phyloP scores from a whole-genome alignment of 2,329 filamentous ascomycete genomes.

The Teratosphaeria gauchensis region DNA sequence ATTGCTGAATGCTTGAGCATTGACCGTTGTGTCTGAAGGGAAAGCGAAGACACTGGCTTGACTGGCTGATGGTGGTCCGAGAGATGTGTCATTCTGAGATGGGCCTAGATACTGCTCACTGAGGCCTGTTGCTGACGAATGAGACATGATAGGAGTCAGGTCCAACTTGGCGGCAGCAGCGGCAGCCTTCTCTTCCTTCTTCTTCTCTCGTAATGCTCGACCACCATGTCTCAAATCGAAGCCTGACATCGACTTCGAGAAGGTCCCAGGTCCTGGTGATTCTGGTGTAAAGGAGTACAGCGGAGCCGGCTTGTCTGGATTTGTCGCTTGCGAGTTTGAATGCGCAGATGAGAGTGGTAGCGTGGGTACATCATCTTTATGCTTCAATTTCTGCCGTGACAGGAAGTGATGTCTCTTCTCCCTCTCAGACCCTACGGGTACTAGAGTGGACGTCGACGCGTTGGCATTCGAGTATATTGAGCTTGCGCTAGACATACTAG shows the following conservation, averaged over 20 bases:
- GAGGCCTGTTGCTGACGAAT: constrained; percentile 17
- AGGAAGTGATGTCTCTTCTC: constrained; percentile 72
- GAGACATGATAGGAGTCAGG: constrained; percentile 22
- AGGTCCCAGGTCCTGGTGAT: constrained; percentile 59
- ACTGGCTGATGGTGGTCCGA: constrained; percentile 20
- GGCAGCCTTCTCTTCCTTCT: constrained; percentile 43
- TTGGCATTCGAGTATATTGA: constrained; percentile 68
- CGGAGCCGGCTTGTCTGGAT: constrained; percentile 64
- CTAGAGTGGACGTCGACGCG: constrained; percentile 65
- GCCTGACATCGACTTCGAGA: constrained; percentile 74
- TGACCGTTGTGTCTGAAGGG: constrained; percentile 21
- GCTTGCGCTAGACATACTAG: constrained; percentile 40
- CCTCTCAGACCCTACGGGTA: constrained; percentile 49
- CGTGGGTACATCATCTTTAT: constrained; percentile 60
- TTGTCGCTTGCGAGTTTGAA: constrained; percentile 66
- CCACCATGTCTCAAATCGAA: constrained; percentile 70
- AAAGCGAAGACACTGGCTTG: constrained; percentile 23
- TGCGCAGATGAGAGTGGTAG: constrained; percentile 65
- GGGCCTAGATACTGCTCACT: constrained; percentile 18
- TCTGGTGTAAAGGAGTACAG: constrained; percentile 72
- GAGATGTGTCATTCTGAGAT: constrained; percentile 14
- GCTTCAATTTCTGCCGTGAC: constrained; percentile 56
- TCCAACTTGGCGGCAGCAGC: constrained; percentile 23
- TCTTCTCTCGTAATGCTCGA: constrained; percentile 66
- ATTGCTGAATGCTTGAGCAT: constrained; percentile 32